A percentile compares a stretch with the other conserved stretches of the same genome.
These are phyloP conservation scores for Drechslerella stenobrocha DNA, from an alignment of 2,329 filamentous ascomycete species.

Conservation along the genomic window DNA sequence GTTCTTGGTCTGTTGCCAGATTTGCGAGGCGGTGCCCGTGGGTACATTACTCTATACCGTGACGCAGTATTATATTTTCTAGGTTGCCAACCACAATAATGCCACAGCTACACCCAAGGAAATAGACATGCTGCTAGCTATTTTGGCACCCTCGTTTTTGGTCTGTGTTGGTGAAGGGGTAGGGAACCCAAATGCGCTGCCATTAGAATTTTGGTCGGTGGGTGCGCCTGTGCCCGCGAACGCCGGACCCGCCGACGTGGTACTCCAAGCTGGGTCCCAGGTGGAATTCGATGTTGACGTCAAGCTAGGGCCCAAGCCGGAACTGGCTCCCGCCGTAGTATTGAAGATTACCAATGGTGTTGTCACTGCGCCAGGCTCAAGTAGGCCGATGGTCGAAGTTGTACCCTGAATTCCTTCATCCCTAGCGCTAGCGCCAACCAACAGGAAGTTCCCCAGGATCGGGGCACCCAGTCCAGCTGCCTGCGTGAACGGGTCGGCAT, in stretches of 20 bases:
- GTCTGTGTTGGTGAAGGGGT: slow-evolving; percentile 24
- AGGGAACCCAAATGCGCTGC: slow-evolving; percentile 15
- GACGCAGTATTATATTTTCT: too few relatives aligned
- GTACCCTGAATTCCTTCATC: slow-evolving; percentile 27
- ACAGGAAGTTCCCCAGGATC: slow-evolving; percentile 31
- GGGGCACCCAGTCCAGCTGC: slow-evolving; percentile 21
- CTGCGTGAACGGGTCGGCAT: slow-evolving; percentile 19
- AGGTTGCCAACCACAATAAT: too few relatives aligned
- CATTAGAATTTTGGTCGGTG: slow-evolving; percentile 5
- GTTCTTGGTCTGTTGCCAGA: too few relatives aligned
- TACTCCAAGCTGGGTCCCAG: neutral
- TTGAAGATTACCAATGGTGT: too few relatives aligned
- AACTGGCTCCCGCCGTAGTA: too few relatives aligned
- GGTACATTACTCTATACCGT: too few relatives aligned
- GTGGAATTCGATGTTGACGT: neutral
- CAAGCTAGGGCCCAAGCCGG: neutral
- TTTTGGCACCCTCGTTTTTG: slow-evolving; percentile 1
- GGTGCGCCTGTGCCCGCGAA: slow-evolving; percentile 5
- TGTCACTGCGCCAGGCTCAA: neutral
- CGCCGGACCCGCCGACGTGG: neutral
- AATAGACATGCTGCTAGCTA: slow-evolving; percentile 2
- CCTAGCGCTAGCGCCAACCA: slow-evolving; percentile 19
- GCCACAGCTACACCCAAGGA: too few relatives aligned
- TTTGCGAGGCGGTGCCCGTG: too few relatives aligned
- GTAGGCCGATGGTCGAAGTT: neutral